A percentile compares a stretch with the other conserved stretches of the same genome.
Evolutionary conservation across 768 basidiomycete species (phyloP).

Genomic region (Tulasnella sp.): DNA sequence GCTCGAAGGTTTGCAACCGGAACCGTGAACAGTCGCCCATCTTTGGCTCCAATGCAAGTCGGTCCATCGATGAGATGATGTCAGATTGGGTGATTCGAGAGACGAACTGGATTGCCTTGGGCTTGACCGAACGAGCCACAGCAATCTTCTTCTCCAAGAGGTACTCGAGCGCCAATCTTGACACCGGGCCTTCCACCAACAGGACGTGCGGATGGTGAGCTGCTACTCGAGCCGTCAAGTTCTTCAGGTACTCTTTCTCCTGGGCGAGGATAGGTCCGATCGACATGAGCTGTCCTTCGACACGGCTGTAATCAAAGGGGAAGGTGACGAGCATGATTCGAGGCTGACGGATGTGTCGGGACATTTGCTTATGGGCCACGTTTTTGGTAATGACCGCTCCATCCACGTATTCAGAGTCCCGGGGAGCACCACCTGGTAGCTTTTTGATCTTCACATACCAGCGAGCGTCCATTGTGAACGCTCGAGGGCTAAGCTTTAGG

Average conservation of each 20-base stretch:
- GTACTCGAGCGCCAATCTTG: slow-evolving; percentile 81
- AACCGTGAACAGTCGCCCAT: slow-evolving; percentile 85
- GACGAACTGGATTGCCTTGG: slow-evolving; percentile 79
- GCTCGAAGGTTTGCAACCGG: slow-evolving; percentile 90
- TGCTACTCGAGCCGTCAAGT: slow-evolving; percentile 83
- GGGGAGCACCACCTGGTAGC: slow-evolving; percentile 88
- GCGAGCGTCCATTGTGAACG: slow-evolving; percentile 91
- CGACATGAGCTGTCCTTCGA: slow-evolving; percentile 89
- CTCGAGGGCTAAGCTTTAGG: slow-evolving; percentile 74
- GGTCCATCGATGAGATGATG: slow-evolving; percentile 92
- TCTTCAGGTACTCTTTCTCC: slow-evolving; percentile 88
- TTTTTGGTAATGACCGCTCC: slow-evolving; percentile 98
- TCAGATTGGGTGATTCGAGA: slow-evolving; percentile 94
- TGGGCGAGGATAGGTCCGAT: slow-evolving; percentile 88
- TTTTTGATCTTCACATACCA: slow-evolving; percentile 98
- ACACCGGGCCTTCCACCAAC: slow-evolving; percentile 87
- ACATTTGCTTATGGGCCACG: slow-evolving; percentile 69
- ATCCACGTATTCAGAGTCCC: slow-evolving; percentile 93
- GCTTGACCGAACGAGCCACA: slow-evolving; percentile 82
- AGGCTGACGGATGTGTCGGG: slow-evolving; percentile 73
- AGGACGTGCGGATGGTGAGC: slow-evolving; percentile 89
- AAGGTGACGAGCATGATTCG: slow-evolving; percentile 96
- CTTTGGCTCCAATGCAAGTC: slow-evolving; percentile 81
- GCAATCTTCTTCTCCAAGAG: slow-evolving; percentile 81
- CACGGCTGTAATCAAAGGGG: slow-evolving; percentile 87